Evolutionary conservation across 805 yeast genomes (phyloP), one percentile per base, ranked within the genome.

Genomic region (Limtongozyma cylindracea): DNA sequence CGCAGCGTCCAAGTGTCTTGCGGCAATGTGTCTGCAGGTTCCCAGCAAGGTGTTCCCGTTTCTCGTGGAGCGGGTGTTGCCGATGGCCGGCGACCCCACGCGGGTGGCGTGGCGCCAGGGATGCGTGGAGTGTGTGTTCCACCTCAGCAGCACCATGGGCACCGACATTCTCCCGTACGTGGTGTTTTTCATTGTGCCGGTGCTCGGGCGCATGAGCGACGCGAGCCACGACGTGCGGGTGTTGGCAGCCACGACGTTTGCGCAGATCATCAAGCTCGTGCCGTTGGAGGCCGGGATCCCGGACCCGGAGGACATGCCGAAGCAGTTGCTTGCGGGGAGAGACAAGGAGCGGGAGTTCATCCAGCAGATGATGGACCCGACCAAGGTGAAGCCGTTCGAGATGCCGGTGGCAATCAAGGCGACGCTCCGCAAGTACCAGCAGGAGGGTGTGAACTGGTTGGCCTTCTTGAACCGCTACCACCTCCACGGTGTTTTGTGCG

Each of bases 401-500:
- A 47, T 91, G 17, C 98, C 98, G 0, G 88, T 88, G 19, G 63
- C 82, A 3, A 78, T 88, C 28, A 74, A 77, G 29, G 98, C 98
- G 0, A 77, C 91, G 1, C 55, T 88, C 29, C 64, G 99, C 40
- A 73, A 76, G 29, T 88, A 88, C 39, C 99, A 88, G 47, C 96
- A 88, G 41, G 96, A 88, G 28, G 99, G 99, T 44, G 91, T 88
- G 18, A 88, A 84, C 41, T 88, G 99, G 99, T 54, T 88, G 24
- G 93, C 93, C 6, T 88, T 88, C 38, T 56, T 88, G 36, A 88
- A 88, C 48, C 76, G 76, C 36, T 88, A 88, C 39, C 93, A 84
- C 42, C 51, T 88, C 23, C 99, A 88, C 47, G 99, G 99, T 24
- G 84, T 88, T 36, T 53, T 88, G 21, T 88, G 98, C 63, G 99